Evolutionary conservation across 2,329 filamentous ascomycete genomes (phyloP).

Genomic region (Fusarium pseudonygamai): DNA sequence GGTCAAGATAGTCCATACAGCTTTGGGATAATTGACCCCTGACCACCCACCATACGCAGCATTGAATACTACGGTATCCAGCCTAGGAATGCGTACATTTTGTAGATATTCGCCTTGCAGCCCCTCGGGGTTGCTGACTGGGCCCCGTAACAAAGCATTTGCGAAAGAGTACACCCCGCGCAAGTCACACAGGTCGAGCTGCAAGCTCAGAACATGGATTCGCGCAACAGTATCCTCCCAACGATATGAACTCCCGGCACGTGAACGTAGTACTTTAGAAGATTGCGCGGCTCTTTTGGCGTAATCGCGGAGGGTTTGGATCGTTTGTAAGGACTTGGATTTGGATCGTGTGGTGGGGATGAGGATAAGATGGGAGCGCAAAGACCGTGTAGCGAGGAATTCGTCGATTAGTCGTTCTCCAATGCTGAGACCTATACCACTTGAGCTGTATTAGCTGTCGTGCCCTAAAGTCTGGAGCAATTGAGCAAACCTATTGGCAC

Average conservation of each 20-base stretch:
- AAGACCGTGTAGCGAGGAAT: conserved; percentile 76
- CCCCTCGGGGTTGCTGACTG: conserved; percentile 57
- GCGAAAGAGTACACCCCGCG: conserved; percentile 60
- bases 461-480: background rate
- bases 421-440: conserved; percentile 86
- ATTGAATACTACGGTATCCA: conserved; percentile 86
- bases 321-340: conserved; percentile 78
- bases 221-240: conserved; percentile 57
- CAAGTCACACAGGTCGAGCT: conserved; percentile 70
- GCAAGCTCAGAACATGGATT: conserved; percentile 66
- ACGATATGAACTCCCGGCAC: conserved; percentile 47
- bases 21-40: conserved; percentile 75
- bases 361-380: conserved; percentile 76
- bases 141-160: conserved; percentile 55
- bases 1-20: conserved; percentile 64
- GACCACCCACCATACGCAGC: conserved; percentile 89
- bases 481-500: conserved; percentile 78
- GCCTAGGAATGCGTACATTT: conserved; percentile 67
- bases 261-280: conserved; percentile 51
- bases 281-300: conserved; percentile 54
- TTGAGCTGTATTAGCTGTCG: conserved; percentile 51
- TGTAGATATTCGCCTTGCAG: conserved; percentile 50
- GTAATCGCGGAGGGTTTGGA: conserved; percentile 70
- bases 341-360: conserved; percentile 84
- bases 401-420: conserved; percentile 89